A percentile compares a stretch with the other conserved stretches of the same genome.
Conservation (phyloP, 768 basidiomycete genomes). For the Leccinum olivaceopallidum region DNA sequence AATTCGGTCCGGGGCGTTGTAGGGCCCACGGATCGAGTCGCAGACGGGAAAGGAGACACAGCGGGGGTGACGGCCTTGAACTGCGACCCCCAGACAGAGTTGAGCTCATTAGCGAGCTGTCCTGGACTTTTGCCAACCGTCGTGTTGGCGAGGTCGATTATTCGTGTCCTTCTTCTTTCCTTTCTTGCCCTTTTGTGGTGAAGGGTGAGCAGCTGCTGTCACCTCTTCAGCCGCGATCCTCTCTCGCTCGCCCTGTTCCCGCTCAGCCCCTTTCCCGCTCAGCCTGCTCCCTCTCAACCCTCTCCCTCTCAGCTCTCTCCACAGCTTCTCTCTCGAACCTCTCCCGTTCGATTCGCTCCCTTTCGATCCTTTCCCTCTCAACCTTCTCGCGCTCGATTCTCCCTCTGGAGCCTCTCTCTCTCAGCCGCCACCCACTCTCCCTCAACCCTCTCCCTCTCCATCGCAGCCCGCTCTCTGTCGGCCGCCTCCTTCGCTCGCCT, state of each 20-base stretch:
- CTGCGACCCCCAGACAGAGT: constrained; percentile 49
- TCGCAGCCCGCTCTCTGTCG: constrained; percentile 18
- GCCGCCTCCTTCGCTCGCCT: constrained; percentile 24
- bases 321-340: constrained; percentile 5
- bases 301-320: constrained; percentile 4
- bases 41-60: constrained; percentile 28
- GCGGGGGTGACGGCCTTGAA: constrained; percentile 30
- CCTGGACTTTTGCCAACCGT: constrained; percentile 40
- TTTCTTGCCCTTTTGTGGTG: constrained; percentile 15
- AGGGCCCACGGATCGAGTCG: constrained; percentile 25
- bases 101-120: constrained; percentile 44
- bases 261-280: background rate
- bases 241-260: constrained; percentile 17
- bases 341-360: constrained; percentile 4
- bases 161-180: constrained; percentile 25
- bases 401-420: constrained; percentile 12
- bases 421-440: constrained; percentile 17
- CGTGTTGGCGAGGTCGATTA: constrained; percentile 37
- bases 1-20: constrained; percentile 15
- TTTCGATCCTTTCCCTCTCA: constrained; percentile 8
- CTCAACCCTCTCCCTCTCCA: constrained; percentile 17
- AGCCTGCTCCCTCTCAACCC: too few species aligned
- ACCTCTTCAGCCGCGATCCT: constrained; percentile 10
- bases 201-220: background rate
- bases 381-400: constrained; percentile 11